These are phyloP conservation scores for Zalaria sp. DNA, from an alignment of 2,329 filamentous ascomycete genomes.

Conservation along the genomic window DNA sequence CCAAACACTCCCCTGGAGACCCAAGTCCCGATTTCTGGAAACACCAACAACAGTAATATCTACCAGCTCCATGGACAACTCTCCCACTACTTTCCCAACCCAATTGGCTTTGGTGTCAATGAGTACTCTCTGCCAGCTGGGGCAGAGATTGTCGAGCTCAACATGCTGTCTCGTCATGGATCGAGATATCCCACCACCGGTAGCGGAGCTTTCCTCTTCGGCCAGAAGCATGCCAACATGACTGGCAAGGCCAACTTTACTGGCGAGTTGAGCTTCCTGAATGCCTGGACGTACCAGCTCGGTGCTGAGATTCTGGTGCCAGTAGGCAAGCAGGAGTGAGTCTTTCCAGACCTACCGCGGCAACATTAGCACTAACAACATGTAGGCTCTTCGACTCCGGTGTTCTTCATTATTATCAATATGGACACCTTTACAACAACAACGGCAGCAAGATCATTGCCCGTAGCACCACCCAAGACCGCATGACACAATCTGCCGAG, in stretches of 20 bases:
- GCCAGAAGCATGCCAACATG: slow-evolving; percentile 42
- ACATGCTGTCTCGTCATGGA: slow-evolving; percentile 63
- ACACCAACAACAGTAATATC: slow-evolving; percentile 46
- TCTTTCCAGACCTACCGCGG: slow-evolving; percentile 2
- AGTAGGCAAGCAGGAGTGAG: slow-evolving; percentile 51
- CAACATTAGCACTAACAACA: neutral
- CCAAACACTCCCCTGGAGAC: slow-evolving; percentile 61
- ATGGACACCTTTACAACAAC: slow-evolving; percentile 53
- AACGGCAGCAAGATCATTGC: slow-evolving; percentile 59
- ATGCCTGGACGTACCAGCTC: slow-evolving; percentile 54
- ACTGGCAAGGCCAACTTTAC: slow-evolving; percentile 41
- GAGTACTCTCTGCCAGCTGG: slow-evolving; percentile 55
- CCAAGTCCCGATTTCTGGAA: slow-evolving; percentile 49
- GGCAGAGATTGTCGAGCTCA: slow-evolving; percentile 54
- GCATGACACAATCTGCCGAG: slow-evolving; percentile 64
- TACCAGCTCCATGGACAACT: slow-evolving; percentile 58
- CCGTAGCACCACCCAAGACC: slow-evolving; percentile 60
- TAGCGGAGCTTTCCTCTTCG: slow-evolving; percentile 41
- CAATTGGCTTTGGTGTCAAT: slow-evolving; percentile 55
- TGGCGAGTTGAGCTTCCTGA: slow-evolving; percentile 50
- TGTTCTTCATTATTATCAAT: slow-evolving; percentile 58
- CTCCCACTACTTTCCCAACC: slow-evolving; percentile 55
- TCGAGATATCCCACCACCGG: slow-evolving; percentile 56
- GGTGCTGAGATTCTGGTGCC: slow-evolving; percentile 60
- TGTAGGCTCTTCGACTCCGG: slow-evolving; percentile 49